Evolutionary conservation across 2,329 filamentous ascomycete species (phyloP), one percentile per base, ranked within the genome.

Genomic region (Cladophialophora chaetospira): DNA sequence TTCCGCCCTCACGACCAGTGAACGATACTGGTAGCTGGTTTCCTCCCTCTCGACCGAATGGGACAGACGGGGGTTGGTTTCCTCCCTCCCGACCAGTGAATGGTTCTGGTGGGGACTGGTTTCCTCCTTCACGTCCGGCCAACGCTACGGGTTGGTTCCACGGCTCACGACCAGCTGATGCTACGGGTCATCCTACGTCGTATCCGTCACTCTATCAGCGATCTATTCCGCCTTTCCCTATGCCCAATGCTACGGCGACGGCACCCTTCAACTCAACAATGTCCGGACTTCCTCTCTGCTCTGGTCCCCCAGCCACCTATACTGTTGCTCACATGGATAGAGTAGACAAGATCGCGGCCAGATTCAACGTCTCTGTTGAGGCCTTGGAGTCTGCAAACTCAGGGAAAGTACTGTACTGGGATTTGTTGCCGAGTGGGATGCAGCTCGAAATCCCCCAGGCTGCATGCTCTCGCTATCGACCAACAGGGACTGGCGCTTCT

Each of bases 381-480:
- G 56, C 35, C 8, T 33, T 63, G 47, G 50, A 62, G 33, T 49
- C 45, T 28, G 50, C 59, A 19, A 63, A 63, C 36, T 29, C 53
- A 23, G 58, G 55, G 15, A 29, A 50, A 11, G 48, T 57, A 17
- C 36, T 46, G 23, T 23, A 57, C 17, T 58, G 55, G 55, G 36
- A 58, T 35, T n/a, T 53, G 5, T 3, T 58, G 15, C 31, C 53
- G 43, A 29, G 35, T 26, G 49, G 43, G 5, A 1, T 50, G n/a
- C 15, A n/a, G n/a, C 28, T 58, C 35, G 15, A 33, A 4, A 58
- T 58, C 15, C 55, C 55, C 9, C 35, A 25, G 31, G 3, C 23
- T 15, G 10, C 33, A 21, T 38, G 35, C 35, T 38, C 35, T 4
- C 15, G 5, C 15, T 21, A 19, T 19, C 15, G 15, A 38, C 33